Percentiles rank a stretch among this genome's conserved stretches.
phyloP scores from a whole-genome alignment of 257 asterid species.

The Coffea eugenioides region DNA sequence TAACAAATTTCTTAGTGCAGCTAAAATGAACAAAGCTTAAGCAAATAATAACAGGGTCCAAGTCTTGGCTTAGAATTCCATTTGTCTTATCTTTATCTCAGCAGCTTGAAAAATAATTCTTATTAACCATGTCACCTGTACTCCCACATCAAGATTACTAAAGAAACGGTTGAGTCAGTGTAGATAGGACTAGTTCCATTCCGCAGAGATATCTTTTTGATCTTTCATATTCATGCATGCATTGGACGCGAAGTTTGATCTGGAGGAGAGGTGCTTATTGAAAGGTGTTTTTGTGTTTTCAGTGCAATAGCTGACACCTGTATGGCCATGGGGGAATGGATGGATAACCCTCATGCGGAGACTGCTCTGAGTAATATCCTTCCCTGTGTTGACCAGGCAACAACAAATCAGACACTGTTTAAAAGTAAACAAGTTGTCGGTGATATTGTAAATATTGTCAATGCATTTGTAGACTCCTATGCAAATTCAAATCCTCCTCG shows the following conservation, averaged over 20 bases:
- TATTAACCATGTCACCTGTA: background rate
- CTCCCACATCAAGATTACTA: background rate
- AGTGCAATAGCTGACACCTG: constrained; percentile 85
- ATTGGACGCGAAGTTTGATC: background rate
- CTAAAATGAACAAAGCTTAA: background rate
- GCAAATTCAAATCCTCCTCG: constrained; percentile 75
- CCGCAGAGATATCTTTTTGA: background rate
- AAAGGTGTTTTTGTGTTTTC: constrained; percentile 20
- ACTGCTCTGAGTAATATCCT: constrained; percentile 93
- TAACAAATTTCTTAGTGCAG: background rate
- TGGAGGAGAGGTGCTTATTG: background rate
- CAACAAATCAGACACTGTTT: constrained; percentile 78
- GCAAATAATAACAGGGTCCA: background rate
- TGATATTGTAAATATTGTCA: constrained; percentile 66
- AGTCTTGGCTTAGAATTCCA: background rate
- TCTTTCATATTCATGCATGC: background rate
- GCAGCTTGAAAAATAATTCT: background rate
- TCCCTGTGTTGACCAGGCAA: constrained; percentile 90
- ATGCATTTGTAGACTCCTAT: constrained; percentile 58
- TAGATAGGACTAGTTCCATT: background rate
- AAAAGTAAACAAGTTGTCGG: constrained; percentile 82
- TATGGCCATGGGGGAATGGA: constrained; percentile 99
- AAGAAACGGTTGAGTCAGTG: background rate
- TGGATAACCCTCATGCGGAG: constrained; percentile 93
- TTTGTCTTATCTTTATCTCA: background rate